Evolutionary conservation across 2,329 filamentous ascomycete genomes (phyloP).

Genomic region (Paracorniculantispora psalliotae): DNA sequence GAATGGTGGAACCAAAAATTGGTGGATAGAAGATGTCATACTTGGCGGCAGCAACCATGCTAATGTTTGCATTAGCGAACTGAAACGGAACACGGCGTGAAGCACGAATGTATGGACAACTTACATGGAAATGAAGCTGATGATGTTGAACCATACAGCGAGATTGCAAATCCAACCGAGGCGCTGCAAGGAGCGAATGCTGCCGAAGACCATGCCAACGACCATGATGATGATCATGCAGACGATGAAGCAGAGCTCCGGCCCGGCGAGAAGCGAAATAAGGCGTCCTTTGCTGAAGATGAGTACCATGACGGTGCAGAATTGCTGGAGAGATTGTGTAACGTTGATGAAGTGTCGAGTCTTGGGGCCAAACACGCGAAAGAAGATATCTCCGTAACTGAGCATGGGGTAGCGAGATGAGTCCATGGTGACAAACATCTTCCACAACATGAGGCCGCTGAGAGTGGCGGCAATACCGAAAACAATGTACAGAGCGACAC

Average conservation of each 20-base stretch:
- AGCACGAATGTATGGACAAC: neutral
- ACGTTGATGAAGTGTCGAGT: slow-evolving; percentile 43
- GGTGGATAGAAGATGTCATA: neutral
- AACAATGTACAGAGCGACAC: slow-evolving; percentile 38
- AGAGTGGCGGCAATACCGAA: slow-evolving; percentile 38
- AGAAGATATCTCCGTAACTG: slow-evolving; percentile 43
- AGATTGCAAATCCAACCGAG: slow-evolving; percentile 51
- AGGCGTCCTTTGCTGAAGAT: slow-evolving; percentile 49
- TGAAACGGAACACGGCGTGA: too few relatives aligned
- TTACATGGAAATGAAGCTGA: slow-evolving; percentile 38
- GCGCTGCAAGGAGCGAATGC: slow-evolving; percentile 49
- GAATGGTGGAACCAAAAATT: slow-evolving; percentile 8
- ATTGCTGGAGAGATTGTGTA: slow-evolving; percentile 40
- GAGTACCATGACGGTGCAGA: slow-evolving; percentile 47
- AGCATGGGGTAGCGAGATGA: slow-evolving; percentile 40
- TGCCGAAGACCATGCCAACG: slow-evolving; percentile 47
- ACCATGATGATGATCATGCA: slow-evolving; percentile 46
- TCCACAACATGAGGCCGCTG: slow-evolving; percentile 38
- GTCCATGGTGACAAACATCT: slow-evolving; percentile 39
- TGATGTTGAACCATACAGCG: slow-evolving; percentile 52
- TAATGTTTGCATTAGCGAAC: neutral
- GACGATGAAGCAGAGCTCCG: slow-evolving; percentile 45
- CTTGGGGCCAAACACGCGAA: slow-evolving; percentile 39
- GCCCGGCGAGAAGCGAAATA: slow-evolving; percentile 43
- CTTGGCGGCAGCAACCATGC: slow-evolving; percentile 14